Evolutionary conservation across 352 stramenopile species (phyloP).

Genomic region (Thalassiosira livingstoniorum): DNA sequence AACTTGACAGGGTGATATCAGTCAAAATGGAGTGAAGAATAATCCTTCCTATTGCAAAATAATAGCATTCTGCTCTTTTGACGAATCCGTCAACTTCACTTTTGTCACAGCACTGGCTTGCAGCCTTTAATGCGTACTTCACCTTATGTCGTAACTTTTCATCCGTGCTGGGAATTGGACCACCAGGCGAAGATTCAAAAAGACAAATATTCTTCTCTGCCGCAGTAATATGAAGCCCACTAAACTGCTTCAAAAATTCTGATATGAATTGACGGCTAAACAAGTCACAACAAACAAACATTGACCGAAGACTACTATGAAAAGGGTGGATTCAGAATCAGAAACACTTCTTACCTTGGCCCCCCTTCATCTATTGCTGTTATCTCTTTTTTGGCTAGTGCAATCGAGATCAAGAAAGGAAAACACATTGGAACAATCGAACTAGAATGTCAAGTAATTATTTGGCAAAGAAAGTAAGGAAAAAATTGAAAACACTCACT

Average conservation of each 20-base stretch:
- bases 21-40: not conserved
- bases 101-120: not conserved
- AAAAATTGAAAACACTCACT: not conserved
- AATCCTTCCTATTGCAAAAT: constrained; percentile 2
- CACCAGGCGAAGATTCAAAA: constrained; percentile 5
- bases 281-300: no score
- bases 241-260: constrained; percentile 13
- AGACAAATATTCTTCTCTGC: not conserved
- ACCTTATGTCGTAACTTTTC: not conserved
- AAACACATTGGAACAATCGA: not conserved
- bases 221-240: not conserved
- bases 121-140: not conserved
- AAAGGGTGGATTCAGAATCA: no score
- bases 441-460: not conserved
- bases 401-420: no score
- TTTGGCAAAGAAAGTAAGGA: not conserved
- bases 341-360: no score
- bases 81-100: not conserved
- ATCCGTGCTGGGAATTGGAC: not conserved
- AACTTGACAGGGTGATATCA: not conserved
- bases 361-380: constrained; percentile 32
- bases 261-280: constrained; percentile 17
- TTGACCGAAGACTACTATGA: no score
- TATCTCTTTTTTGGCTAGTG: not conserved
- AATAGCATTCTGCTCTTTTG: not conserved